These are phyloP conservation scores for Acanthamoeba divionensis DNA, from an alignment of 208 protist species.

Conservation along the genomic window DNA sequence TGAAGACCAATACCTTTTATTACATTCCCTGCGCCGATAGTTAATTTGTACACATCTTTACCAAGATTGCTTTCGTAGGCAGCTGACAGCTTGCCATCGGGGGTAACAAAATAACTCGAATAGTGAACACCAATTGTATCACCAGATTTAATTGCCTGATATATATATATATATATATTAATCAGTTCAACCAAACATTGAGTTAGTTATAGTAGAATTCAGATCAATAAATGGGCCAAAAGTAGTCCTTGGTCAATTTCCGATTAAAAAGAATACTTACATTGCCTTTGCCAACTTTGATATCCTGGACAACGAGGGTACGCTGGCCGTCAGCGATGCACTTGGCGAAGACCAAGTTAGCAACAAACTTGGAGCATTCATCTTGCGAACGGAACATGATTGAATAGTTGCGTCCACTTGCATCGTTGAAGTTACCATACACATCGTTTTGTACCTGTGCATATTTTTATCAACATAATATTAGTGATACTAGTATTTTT, in stretches of 20 bases:
- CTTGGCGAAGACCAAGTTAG: constrained; percentile 7
- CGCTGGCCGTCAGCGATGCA: neutral
- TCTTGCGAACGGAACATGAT: neutral
- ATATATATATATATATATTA: no score
- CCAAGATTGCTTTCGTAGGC: neutral
- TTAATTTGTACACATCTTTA: neutral
- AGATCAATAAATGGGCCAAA: no score
- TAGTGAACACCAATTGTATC: neutral
- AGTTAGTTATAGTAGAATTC: no score
- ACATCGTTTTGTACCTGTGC: constrained; percentile 22
- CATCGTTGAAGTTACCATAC: constrained; percentile 27
- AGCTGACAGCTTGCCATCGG: neutral
- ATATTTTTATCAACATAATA: no score
- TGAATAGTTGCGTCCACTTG: neutral
- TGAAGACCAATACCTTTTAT: no score
- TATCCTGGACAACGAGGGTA: neutral
- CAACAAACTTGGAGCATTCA: constrained; percentile 22
- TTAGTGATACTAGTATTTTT: no score
- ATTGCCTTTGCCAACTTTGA: constrained; percentile 25
- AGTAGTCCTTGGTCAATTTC: no score
- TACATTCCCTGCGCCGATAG: neutral
- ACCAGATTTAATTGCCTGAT: neutral
- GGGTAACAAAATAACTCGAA: neutral
- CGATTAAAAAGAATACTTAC: neutral
- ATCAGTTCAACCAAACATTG: no score